phyloP scores from a whole-genome alignment of 2,329 filamentous ascomycete species.

The Penicillium rolfsii region DNA sequence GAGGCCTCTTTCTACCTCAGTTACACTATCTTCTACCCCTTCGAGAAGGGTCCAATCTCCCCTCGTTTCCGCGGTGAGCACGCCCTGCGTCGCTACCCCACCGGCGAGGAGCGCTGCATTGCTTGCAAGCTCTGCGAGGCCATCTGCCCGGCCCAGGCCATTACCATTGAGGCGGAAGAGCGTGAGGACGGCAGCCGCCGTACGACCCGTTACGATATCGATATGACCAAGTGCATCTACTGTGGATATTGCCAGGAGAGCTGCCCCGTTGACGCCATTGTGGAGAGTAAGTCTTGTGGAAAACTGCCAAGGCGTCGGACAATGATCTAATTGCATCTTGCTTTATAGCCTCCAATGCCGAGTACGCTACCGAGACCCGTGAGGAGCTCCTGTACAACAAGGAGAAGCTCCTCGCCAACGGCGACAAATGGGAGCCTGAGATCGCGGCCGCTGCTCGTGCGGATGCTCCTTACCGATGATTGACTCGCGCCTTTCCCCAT shows the following conservation, averaged over 20 bases:
- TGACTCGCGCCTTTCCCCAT: slow-evolving; percentile 6
- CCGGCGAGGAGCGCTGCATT: slow-evolving; percentile 98
- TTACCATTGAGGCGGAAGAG: slow-evolving; percentile 99
- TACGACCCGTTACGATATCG: slow-evolving; percentile 97
- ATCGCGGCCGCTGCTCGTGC: slow-evolving; percentile 88
- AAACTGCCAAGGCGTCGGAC: neutral
- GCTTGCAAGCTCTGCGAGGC: slow-evolving; percentile 99
- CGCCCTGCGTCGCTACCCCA: slow-evolving; percentile 92
- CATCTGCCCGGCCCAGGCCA: slow-evolving; percentile 95
- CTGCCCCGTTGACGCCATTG: slow-evolving; percentile 95
- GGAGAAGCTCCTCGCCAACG: slow-evolving; percentile 86
- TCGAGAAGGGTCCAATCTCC: slow-evolving; percentile 98
- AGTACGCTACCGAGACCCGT: slow-evolving; percentile 76
- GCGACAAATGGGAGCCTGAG: slow-evolving; percentile 98
- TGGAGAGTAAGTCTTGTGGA: slow-evolving; percentile 62
- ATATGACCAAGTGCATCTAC: slow-evolving; percentile 99
- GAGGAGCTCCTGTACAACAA: slow-evolving; percentile 99
- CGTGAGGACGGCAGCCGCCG: slow-evolving; percentile 92
- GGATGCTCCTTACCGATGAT: slow-evolving; percentile 86
- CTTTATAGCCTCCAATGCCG: slow-evolving; percentile 65
- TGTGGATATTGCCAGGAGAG: slow-evolving; percentile 99
- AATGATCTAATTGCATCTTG: slow-evolving; percentile 12
- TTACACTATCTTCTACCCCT: slow-evolving; percentile 98
- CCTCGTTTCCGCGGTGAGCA: slow-evolving; percentile 98
- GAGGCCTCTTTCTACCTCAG: slow-evolving; percentile 51